Percentiles rank a stretch among this genome's conserved stretches.
These are phyloP conservation scores for Ophiostoma quercus DNA, from an alignment of 2,329 filamentous ascomycete genomes.

Conservation along the genomic window DNA sequence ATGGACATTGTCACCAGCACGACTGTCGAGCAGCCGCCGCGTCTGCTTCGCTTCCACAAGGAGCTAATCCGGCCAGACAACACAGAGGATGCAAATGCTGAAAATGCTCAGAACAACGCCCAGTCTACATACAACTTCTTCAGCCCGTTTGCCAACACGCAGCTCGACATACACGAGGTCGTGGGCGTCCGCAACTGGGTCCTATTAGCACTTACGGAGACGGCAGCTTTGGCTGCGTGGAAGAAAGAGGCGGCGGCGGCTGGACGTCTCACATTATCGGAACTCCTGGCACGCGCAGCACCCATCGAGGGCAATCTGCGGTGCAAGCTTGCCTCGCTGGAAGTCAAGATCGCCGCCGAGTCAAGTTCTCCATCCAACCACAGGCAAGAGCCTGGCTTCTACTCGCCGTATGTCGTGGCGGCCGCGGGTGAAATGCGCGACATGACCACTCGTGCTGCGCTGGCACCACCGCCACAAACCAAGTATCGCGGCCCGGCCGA, in stretches of 20 bases:
- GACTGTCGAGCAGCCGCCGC: constrained; percentile 34
- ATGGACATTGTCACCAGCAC: constrained; percentile 38
- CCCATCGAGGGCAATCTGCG: constrained; percentile 35
- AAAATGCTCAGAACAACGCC: background rate
- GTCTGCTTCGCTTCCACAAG: constrained; percentile 33
- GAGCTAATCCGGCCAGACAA: constrained; percentile 32
- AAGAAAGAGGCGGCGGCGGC: constrained; percentile 38
- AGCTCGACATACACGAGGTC: constrained; percentile 44
- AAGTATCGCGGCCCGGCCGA: background rate
- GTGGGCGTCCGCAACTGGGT: constrained; percentile 55
- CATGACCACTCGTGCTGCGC: background rate
- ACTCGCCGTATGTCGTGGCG: constrained; percentile 16
- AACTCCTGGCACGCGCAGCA: constrained; percentile 44
- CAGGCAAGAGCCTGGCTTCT: constrained; percentile 16
- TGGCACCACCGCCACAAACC: background rate
- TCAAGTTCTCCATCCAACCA: background rate
- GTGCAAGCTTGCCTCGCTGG: constrained; percentile 33
- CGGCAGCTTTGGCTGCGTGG: constrained; percentile 50
- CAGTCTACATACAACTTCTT: background rate
- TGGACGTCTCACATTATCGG: constrained; percentile 35
- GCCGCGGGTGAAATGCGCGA: background rate
- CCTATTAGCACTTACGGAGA: constrained; percentile 49
- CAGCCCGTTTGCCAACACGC: background rate
- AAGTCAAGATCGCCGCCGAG: background rate
- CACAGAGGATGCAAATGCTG: background rate